Conservation (phyloP, 768 basidiomycete genomes). For the Russula emetica region DNA sequence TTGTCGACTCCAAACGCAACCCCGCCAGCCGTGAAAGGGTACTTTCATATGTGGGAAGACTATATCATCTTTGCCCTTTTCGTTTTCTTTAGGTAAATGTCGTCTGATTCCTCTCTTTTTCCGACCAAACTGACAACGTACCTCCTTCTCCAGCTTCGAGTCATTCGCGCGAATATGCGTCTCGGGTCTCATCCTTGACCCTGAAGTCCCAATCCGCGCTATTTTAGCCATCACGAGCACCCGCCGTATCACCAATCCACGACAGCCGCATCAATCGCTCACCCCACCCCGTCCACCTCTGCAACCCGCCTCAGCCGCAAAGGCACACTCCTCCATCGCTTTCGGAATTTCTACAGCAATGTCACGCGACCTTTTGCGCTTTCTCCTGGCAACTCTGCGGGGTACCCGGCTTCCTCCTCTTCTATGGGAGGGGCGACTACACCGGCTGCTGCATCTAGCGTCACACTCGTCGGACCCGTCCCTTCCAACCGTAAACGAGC, state of each 20-base stretch:
- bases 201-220: slow-evolving; percentile 55
- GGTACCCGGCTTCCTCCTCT: slow-evolving; percentile 5
- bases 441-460: slow-evolving; percentile 22
- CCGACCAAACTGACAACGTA: slow-evolving; percentile 10
- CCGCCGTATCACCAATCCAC: slow-evolving; percentile 27
- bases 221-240: slow-evolving; percentile 40
- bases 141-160: slow-evolving; percentile 56
- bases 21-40: slow-evolving; percentile 54
- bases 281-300: slow-evolving; percentile 21
- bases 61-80: slow-evolving; percentile 80
- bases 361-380: slow-evolving; percentile 55
- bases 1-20: slow-evolving; percentile 38
- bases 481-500: background rate
- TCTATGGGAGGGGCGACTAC: background rate
- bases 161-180: slow-evolving; percentile 84
- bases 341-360: slow-evolving; percentile 44
- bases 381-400: slow-evolving; percentile 29
- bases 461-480: slow-evolving; percentile 14
- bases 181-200: slow-evolving; percentile 84
- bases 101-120: slow-evolving; percentile 4
- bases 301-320: slow-evolving; percentile 42
- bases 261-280: slow-evolving; percentile 30
- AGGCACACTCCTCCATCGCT: slow-evolving; percentile 43
- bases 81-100: slow-evolving; percentile 72
- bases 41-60: slow-evolving; percentile 90